phyloP scores from a whole-genome alignment of 2,329 filamentous ascomycete species.

The Fusarium metavorans region DNA sequence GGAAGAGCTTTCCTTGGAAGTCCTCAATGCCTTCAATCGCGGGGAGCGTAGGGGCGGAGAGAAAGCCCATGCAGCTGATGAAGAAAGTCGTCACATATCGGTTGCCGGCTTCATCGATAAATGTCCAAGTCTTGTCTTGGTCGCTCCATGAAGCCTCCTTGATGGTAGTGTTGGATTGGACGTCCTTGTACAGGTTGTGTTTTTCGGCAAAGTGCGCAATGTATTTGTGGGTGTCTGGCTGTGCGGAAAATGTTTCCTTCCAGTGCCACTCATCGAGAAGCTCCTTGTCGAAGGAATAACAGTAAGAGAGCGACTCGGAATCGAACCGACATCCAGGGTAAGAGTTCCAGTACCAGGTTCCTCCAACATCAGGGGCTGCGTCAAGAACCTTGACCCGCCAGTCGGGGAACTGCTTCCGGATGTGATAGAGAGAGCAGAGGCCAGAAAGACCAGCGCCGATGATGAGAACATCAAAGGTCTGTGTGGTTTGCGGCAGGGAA shows the following conservation, averaged over 20 bases:
- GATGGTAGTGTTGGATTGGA: background rate
- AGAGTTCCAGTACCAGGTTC: conserved; percentile 44
- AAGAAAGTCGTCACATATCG: background rate
- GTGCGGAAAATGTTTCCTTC: conserved; percentile 54
- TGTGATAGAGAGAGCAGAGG: conserved; percentile 54
- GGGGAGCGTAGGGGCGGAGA: background rate
- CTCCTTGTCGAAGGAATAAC: conserved; percentile 34
- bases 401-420: conserved; percentile 48
- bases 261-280: conserved; percentile 35
- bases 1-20: background rate
- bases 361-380: conserved; percentile 34
- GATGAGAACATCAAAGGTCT: conserved; percentile 35
- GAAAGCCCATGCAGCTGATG: background rate
- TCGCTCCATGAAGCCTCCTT: background rate
- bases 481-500: conserved; percentile 15
- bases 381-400: conserved; percentile 38
- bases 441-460: conserved; percentile 50
- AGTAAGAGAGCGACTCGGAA: conserved; percentile 55
- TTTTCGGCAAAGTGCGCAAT: background rate
- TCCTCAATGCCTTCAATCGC: background rate
- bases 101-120: background rate
- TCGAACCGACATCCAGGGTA: conserved; percentile 53
- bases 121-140: background rate
- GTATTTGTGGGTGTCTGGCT: conserved; percentile 26
- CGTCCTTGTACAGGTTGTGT: background rate